Conservation (phyloP, 805 yeast species). For the Barnettozyma populi region DNA sequence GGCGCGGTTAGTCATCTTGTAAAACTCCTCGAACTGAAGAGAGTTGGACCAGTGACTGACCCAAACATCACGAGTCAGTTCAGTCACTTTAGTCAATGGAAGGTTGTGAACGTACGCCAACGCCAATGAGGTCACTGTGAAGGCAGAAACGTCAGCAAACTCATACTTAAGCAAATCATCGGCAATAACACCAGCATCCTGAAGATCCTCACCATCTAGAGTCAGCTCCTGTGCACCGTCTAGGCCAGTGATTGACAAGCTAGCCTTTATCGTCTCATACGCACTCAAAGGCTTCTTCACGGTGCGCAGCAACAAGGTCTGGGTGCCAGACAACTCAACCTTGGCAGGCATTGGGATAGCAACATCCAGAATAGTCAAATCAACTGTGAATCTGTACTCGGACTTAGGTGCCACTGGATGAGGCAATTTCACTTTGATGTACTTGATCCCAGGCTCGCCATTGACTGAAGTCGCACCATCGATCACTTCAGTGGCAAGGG, state of each 20-base stretch:
- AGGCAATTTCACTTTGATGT: constrained; percentile 50
- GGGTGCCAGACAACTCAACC: constrained; percentile 54
- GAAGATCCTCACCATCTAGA: constrained; percentile 25
- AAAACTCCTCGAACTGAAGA: constrained; percentile 76
- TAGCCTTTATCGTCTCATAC: constrained; percentile 49
- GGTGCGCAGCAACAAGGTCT: constrained; percentile 50
- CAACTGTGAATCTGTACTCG: constrained; percentile 41
- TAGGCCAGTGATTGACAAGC: constrained; percentile 40
- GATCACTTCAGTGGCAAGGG: constrained; percentile 23
- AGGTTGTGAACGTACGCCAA: constrained; percentile 57
- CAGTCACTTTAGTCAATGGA: constrained; percentile 59
- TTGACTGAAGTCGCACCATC: constrained; percentile 21
- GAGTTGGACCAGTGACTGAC: constrained; percentile 77
- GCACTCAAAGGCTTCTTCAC: constrained; percentile 54
- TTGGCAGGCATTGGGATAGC: constrained; percentile 59
- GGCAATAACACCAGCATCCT: constrained; percentile 32
- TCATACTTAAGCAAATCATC: constrained; percentile 47
- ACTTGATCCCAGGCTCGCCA: constrained; percentile 27
- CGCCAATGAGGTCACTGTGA: constrained; percentile 42
- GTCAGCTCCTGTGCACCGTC: constrained; percentile 42
- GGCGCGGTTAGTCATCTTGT: constrained; percentile 72
- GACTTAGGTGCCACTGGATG: constrained; percentile 64
- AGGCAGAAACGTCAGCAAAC: constrained; percentile 44
- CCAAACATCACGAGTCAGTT: constrained; percentile 75
- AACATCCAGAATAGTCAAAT: constrained; percentile 42